phyloP scores from a whole-genome alignment of 257 asterid species.

The Lantana camara region DNA sequence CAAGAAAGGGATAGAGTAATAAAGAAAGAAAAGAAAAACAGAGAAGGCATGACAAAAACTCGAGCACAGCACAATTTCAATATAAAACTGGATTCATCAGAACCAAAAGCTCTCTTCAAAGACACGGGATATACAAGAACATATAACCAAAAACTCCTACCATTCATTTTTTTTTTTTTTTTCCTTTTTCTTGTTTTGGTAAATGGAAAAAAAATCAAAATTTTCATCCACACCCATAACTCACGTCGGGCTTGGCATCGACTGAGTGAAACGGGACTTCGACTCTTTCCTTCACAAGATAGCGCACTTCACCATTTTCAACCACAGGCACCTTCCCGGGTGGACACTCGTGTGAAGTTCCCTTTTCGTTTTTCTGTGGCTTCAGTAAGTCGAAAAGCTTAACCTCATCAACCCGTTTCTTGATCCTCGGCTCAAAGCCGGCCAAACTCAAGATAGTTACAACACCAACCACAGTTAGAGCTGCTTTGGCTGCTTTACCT shows the following conservation, averaged over 20 bases:
- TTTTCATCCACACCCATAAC: slow-evolving; percentile 61
- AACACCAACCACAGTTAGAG: slow-evolving; percentile 55
- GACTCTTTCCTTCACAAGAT: slow-evolving; percentile 38
- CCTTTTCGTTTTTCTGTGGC: slow-evolving; percentile 30
- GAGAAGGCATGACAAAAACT: too few relatives aligned
- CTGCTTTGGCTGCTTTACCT: slow-evolving; percentile 48
- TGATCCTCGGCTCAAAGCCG: slow-evolving; percentile 55
- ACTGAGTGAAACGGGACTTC: slow-evolving; percentile 53
- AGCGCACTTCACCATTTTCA: slow-evolving; percentile 22
- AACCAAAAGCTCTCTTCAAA: not conserved
- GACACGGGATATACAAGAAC: not conserved
- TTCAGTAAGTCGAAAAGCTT: slow-evolving; percentile 35
- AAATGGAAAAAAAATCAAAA: not conserved
- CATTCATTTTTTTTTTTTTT: too few relatives aligned
- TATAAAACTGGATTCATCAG: too few relatives aligned
- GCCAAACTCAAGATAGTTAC: slow-evolving; percentile 55
- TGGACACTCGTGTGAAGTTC: slow-evolving; percentile 35
- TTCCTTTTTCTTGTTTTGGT: not conserved
- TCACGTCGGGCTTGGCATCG: slow-evolving; percentile 54
- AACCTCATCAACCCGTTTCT: slow-evolving; percentile 42
- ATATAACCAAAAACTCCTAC: not conserved
- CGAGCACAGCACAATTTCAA: too few relatives aligned
- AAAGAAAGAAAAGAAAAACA: too few relatives aligned
- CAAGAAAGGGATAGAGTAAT: too few relatives aligned
- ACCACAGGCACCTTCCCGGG: slow-evolving; percentile 46